A percentile compares a stretch with the other conserved stretches of the same genome.
Conservation (phyloP, 176 grass and related monocot genomes). For the Ampelocalamus luodianensis region DNA sequence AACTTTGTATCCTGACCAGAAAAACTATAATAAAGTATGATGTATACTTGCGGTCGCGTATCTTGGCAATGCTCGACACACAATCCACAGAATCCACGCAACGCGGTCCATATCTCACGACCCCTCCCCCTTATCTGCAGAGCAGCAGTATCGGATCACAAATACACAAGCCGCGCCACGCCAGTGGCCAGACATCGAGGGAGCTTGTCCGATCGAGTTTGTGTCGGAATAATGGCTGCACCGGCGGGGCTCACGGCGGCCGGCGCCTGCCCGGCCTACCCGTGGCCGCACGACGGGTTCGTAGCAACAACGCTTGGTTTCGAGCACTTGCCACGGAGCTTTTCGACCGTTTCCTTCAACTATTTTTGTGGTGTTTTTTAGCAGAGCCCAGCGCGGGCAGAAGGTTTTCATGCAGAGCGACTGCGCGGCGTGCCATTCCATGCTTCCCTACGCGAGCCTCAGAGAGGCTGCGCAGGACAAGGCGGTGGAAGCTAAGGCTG, state of each 20-base stretch:
- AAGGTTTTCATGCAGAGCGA: constrained; percentile 65
- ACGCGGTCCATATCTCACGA: not conserved
- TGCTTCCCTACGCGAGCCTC: constrained; percentile 53
- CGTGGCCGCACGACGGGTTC: constrained; percentile 64
- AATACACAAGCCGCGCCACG: not conserved
- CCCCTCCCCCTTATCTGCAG: not conserved
- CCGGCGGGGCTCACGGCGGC: constrained; percentile 32
- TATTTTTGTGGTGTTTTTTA: not conserved
- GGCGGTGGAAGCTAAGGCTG: not conserved
- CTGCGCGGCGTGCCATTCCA: constrained; percentile 73
- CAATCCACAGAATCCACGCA: not conserved
- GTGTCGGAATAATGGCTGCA: not conserved
- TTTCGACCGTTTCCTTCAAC: not conserved
- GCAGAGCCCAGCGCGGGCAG: constrained; percentile 40
- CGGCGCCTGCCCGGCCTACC: constrained; percentile 48
- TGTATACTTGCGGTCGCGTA: too few species aligned
- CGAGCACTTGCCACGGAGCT: not conserved
- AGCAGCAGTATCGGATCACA: not conserved
- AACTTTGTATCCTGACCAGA: too few species aligned
- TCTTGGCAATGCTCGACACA: not conserved
- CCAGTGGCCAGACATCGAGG: not conserved
- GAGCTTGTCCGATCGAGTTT: not conserved
- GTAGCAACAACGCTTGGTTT: not conserved
- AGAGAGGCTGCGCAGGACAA: not conserved
- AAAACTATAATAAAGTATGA: too few species aligned